Evolutionary conservation across 495 filamentous ascomycete genomes (phyloP).

Genomic region (Lepidopterella palustris): DNA sequence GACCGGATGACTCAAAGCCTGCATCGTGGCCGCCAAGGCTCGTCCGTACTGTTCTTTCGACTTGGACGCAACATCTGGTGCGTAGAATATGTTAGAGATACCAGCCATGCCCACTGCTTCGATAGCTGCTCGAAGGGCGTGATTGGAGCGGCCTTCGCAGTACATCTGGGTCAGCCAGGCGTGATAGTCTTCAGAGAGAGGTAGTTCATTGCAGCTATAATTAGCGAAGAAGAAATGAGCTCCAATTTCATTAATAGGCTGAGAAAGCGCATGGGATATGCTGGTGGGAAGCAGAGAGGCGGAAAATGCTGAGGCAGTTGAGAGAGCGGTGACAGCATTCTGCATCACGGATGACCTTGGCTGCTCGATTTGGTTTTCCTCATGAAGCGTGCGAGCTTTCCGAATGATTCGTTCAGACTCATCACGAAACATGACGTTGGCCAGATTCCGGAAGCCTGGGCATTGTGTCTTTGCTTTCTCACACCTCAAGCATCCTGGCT

Average conservation of each 20-base stretch:
- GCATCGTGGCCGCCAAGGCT: slow-evolving; percentile 7
- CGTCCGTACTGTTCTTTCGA: slow-evolving; percentile 8
- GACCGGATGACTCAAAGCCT: slow-evolving; percentile 4
- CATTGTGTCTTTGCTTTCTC: no score
- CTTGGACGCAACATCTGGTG: slow-evolving; percentile 6
- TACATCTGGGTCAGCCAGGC: slow-evolving; percentile 11
- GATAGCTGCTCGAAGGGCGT: slow-evolving; percentile 5
- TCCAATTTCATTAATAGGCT: slow-evolving; percentile 7
- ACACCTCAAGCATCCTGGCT: no score
- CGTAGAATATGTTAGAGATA: slow-evolving; percentile 9
- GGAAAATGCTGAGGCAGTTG: no score
- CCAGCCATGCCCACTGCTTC: slow-evolving; percentile 21
- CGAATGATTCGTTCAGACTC: no score
- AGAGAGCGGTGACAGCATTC: no score
- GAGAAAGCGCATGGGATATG: slow-evolving; percentile 8
- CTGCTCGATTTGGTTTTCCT: no score
- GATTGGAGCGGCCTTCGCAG: background rate
- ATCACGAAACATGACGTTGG: no score
- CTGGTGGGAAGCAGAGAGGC: background rate
- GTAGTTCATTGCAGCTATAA: slow-evolving; percentile 14
- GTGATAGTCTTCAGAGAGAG: slow-evolving; percentile 5
- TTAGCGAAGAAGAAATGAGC: slow-evolving; percentile 17
- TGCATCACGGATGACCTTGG: no score
- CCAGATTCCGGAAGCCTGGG: no score
- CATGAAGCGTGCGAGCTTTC: no score